phyloP scores from a whole-genome alignment of 2,329 filamentous ascomycete genomes.

The Colletotrichum tropicicola region DNA sequence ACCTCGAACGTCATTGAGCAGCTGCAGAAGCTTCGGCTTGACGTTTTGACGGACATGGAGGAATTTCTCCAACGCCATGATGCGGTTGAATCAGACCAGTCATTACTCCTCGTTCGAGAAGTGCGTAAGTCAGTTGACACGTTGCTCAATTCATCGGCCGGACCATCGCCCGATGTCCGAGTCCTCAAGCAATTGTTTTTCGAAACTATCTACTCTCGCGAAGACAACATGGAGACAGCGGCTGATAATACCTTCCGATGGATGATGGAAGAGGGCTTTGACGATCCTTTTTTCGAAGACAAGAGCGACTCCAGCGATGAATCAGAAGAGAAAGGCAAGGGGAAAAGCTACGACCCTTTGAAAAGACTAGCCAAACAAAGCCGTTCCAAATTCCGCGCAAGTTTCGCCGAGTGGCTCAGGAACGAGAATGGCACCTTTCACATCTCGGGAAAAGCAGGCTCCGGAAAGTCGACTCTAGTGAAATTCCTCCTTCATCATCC shows the following conservation, averaged over 20 bases:
- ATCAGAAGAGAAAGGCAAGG: neutral
- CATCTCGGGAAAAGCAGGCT: slow-evolving; percentile 16
- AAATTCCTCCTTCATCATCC: slow-evolving; percentile 6
- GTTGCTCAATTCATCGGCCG: neutral
- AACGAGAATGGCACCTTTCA: neutral
- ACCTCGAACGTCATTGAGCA: neutral
- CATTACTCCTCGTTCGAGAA: neutral
- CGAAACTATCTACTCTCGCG: neutral
- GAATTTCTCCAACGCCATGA: neutral
- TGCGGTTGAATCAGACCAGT: neutral
- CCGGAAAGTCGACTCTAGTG: slow-evolving; percentile 25
- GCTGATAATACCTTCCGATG: neutral
- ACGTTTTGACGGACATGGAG: neutral
- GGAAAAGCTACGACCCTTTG: neutral
- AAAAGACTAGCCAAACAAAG: neutral
- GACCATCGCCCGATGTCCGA: neutral
- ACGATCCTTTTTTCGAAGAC: neutral
- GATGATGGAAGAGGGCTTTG: neutral
- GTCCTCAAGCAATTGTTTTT: neutral
- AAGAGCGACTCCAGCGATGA: neutral
- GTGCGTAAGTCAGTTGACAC: neutral
- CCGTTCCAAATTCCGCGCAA: neutral
- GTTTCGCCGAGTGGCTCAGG: neutral
- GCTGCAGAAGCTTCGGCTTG: neutral
- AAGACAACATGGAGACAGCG: neutral